Conservation (phyloP, 2,329 filamentous ascomycete genomes). For the Neurospora sp. region DNA sequence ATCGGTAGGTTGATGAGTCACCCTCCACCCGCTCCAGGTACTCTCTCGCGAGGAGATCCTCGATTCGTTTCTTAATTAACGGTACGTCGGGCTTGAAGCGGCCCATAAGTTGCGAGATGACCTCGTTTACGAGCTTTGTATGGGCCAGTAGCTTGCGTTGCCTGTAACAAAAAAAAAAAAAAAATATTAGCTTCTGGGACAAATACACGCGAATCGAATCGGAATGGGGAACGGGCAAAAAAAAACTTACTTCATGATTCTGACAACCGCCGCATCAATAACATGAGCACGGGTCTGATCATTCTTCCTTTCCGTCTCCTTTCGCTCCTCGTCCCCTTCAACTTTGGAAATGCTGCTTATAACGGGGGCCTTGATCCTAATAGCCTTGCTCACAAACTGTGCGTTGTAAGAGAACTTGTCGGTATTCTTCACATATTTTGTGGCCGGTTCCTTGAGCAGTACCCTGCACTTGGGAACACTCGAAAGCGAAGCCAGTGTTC, state of each 20-base stretch:
- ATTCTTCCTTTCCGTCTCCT: constrained; percentile 67
- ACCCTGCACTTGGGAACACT: constrained; percentile 77
- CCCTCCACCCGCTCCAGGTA: constrained; percentile 69
- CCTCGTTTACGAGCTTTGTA: constrained; percentile 60
- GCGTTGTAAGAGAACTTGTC: constrained; percentile 80
- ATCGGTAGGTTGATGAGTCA: constrained; percentile 56
- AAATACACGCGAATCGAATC: not conserved
- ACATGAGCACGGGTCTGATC: constrained; percentile 61
- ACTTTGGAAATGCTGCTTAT: constrained; percentile 76
- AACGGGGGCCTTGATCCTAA: constrained; percentile 84
- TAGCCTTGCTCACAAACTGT: constrained; percentile 68
- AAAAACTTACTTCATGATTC: constrained; percentile 71
- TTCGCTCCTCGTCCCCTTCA: constrained; percentile 61
- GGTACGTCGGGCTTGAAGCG: constrained; percentile 69
- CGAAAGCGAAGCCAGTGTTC: constrained; percentile 72
- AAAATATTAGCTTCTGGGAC: constrained; percentile 20
- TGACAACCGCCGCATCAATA: constrained; percentile 67
- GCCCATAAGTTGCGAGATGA: constrained; percentile 55
- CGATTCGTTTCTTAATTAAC: constrained; percentile 74
- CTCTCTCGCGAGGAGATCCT: constrained; percentile 66
- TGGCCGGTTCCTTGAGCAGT: constrained; percentile 69
- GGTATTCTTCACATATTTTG: constrained; percentile 63
- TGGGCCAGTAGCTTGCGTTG: constrained; percentile 66
- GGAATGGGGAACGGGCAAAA: not conserved
- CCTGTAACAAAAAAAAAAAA: constrained; percentile 28